Base-by-base conservation (phyloP, 2,329 filamentous ascomycete genomes). In the Ophiostoma sp. region DNA sequence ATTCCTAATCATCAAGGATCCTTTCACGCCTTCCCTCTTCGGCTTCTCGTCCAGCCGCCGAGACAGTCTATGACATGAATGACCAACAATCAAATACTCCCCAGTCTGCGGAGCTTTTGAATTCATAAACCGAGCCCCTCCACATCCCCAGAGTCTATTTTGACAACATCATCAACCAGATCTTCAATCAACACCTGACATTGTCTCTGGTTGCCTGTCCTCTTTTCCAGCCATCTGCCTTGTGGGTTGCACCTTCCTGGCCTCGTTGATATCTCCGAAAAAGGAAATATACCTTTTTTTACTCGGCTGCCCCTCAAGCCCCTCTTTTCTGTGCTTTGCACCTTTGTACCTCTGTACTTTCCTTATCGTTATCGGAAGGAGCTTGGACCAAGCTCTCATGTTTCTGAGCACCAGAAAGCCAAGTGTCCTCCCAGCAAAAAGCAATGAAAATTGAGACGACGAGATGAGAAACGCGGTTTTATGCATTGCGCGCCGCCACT, bases 321-420 rank as follows among this genome's bases (percentile, higher is more conserved):
- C 61, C 36, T 45, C 61, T 28, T 28, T 59, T 33, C 33, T 25
- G 36, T 11, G 22, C 55, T 12, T 57, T 17, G 52, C 61, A 48
- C 48, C 22, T 33, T 19, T 22, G 19, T 33, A 48, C 22, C 7
- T 25, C 12, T 36, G 33, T 36, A 36, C 33, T 28, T 59, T 61
- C 8, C 73, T 75, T 75, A 75, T 75, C 73, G 66, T 75, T 73
- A 75, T 75, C 73, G 73, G 42, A 15, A 17, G 64, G 73, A 75
- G 75, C 75, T 75, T 75, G 71, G 71, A 74, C 73, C 73, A 69
- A 33, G 17, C 25, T 48, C 15, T 48, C 17, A 6, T 45, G 45
- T 72, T 25, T 59, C 36, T 64, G 36, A 45, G 36, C 36, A 3
- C 22, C 31, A n/a, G 48, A 63, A 59, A 69, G 73, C 73, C 73